Conservation (phyloP, 208 protist species). For the Trypanosoma platydactyli region DNA sequence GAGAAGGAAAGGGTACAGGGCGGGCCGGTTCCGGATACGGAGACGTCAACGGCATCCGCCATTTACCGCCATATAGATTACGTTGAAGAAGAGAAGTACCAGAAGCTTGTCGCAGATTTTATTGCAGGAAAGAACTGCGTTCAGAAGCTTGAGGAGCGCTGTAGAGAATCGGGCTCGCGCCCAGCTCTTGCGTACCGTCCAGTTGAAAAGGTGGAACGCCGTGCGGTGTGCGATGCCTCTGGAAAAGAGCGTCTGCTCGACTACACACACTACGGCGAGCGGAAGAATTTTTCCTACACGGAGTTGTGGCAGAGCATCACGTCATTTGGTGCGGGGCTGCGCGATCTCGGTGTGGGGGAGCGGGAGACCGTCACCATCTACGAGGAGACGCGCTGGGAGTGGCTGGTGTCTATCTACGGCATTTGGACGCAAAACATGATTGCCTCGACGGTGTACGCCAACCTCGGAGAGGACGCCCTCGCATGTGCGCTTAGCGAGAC, state of each 20-base stretch:
- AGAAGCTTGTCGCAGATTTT: constrained; percentile 8
- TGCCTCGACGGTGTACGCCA: constrained; percentile 82
- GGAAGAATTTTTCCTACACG: constrained; percentile 30
- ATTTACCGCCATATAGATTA: constrained; percentile 48
- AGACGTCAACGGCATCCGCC: constrained; percentile 39
- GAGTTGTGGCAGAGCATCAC: constrained; percentile 55
- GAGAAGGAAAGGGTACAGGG: constrained; percentile 22
- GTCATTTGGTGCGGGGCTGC: constrained; percentile 47
- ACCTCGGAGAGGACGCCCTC: constrained; percentile 83
- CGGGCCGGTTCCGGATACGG: constrained; percentile 37
- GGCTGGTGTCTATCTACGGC: constrained; percentile 63
- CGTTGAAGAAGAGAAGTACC: constrained; percentile 18
- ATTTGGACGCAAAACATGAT: constrained; percentile 65
- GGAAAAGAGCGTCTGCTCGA: constrained; percentile 36
- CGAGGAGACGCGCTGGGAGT: constrained; percentile 88
- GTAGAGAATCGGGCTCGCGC: background rate
- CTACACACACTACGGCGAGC: constrained; percentile 40
- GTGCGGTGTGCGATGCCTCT: background rate
- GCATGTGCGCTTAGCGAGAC: constrained; percentile 72
- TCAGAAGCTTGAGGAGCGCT: constrained; percentile 5
- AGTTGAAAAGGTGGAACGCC: constrained; percentile 9
- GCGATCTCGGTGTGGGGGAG: constrained; percentile 52
- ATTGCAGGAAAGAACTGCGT: constrained; percentile 9
- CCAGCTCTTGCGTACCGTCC: constrained; percentile 11
- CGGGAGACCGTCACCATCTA: constrained; percentile 57